phyloP scores from a whole-genome alignment of 306 rosid genomes.

The Herpetospermum pedunculosum region DNA sequence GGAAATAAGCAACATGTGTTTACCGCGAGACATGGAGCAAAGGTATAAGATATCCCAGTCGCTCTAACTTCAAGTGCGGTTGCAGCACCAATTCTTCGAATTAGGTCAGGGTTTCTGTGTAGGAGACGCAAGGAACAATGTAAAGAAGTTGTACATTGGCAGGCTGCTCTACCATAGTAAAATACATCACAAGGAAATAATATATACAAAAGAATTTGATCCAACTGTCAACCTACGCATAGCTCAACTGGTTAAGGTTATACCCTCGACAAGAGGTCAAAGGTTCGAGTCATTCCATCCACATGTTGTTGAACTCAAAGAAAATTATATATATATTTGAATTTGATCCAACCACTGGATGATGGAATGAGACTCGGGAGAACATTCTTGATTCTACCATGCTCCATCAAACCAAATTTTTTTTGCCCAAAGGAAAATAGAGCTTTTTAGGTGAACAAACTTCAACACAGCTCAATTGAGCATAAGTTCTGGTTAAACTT shows the following conservation, averaged over 20 bases:
- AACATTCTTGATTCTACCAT: background rate
- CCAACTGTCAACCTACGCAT: too few species aligned
- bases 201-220: too few species aligned
- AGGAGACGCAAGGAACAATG: conserved; percentile 5
- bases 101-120: conserved; percentile 62
- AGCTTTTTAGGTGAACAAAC: background rate
- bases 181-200: background rate
- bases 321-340: too few species aligned
- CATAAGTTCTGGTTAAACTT: background rate
- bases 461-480: background rate
- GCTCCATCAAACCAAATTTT: background rate
- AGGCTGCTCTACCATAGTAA: background rate
- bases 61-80: conserved; percentile 96
- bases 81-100: conserved; percentile 65
- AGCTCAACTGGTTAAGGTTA: too few species aligned
- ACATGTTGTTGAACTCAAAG: too few species aligned
- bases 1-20: conserved; percentile 10
- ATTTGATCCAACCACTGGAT: background rate
- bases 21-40: conserved; percentile 98
- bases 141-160: conserved; percentile 10
- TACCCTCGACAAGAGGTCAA: too few species aligned
- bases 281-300: too few species aligned
- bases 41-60: conserved; percentile 79
- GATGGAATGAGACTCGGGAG: background rate
- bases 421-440: too few species aligned